phyloP scores from a whole-genome alignment of 2,329 filamentous ascomycete species.

The Fusarium haematococcum region DNA sequence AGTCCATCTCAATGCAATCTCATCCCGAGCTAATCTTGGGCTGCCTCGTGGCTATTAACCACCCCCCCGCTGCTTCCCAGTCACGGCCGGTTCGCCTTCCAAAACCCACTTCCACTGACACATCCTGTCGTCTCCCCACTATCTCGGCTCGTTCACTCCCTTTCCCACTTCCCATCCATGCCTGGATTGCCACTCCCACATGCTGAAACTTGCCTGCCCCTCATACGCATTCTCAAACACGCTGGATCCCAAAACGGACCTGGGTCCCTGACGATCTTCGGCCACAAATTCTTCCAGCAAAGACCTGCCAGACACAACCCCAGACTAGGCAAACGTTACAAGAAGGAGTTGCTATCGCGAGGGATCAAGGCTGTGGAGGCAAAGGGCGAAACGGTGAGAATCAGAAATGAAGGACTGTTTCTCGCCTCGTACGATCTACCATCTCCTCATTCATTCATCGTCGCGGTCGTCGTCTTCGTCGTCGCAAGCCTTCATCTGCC shows the following conservation, averaged over 20 bases:
- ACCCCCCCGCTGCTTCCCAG: slow-evolving; percentile 12
- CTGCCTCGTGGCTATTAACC: slow-evolving; percentile 18
- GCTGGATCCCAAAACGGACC: slow-evolving; percentile 23
- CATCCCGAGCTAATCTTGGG: slow-evolving; percentile 8
- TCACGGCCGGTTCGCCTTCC: slow-evolving; percentile 8
- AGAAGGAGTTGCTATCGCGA: not conserved
- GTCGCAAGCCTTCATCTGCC: slow-evolving; percentile 8
- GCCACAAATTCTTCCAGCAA: slow-evolving; percentile 26
- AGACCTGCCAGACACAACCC: slow-evolving; percentile 1
- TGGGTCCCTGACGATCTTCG: slow-evolving; percentile 42
- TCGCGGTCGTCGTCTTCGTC: not conserved
- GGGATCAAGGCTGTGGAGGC: not conserved
- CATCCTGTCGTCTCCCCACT: slow-evolving; percentile 24
- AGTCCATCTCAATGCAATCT: slow-evolving; percentile 12
- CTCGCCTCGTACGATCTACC: slow-evolving; percentile 1
- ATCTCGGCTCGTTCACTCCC: slow-evolving; percentile 15
- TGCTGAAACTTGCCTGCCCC: slow-evolving; percentile 41
- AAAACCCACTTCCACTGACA: slow-evolving; percentile 27
- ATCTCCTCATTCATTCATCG: slow-evolving; percentile 2
- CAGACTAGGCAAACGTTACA: not conserved
- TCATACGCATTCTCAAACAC: slow-evolving; percentile 31
- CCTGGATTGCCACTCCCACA: slow-evolving; percentile 6
- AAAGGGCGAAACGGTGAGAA: not conserved
- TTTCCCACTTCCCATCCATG: slow-evolving; percentile 2
- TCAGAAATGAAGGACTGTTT: slow-evolving; percentile 6